Evolutionary conservation across 2,329 filamentous ascomycete genomes (phyloP), one percentile per base, ranked within the genome.

Genomic region (Penicillium sp.): DNA sequence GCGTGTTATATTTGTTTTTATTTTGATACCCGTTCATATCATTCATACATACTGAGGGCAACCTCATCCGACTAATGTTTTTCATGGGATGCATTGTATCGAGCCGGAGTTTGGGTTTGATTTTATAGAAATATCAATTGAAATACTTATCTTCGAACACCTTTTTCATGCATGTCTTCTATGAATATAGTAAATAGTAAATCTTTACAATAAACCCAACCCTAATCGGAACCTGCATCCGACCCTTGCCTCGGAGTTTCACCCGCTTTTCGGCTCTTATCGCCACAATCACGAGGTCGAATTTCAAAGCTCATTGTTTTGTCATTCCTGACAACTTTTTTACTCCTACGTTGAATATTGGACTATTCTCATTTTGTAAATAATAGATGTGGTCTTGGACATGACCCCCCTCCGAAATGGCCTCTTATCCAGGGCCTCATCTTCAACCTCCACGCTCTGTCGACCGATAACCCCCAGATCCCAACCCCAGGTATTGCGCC

Each of bases 321-420:
- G 20, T 16, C 24, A 7, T 39, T 14, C 2, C 14, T 26, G 35
- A 56, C 34, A 32, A 31, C 40, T 22, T 31, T 38, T 22, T 35
- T 16, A n/a, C 24, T 18, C 10, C 4, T 13, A 46, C 32, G 5
- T 31, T 31, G 13, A 26, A 26, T 2, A 26, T 26, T 26, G 24
- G 6, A 31, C 16, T 29, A 16, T 40, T 29, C 5, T 29, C 16
- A 29, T 2, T 40, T 45, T 45, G 20, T 42, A 35, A 34, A 35
- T 29, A 46, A 35, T 7, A 50, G 34, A 26, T 39, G 50, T 49
- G 47, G 55, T 16, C 9, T 53, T 32, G 46, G 58, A 56, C 18
- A 66, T 65, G 64, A 59, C 38, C 46, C 51, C 58, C 48, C 56
- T 60, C 26, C 61, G 61, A 11, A 62, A 51, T 55, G 55, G 58